Base-by-base conservation (phyloP, 1,284 basidiomycete genomes). In the Naganishia sp. region DNA sequence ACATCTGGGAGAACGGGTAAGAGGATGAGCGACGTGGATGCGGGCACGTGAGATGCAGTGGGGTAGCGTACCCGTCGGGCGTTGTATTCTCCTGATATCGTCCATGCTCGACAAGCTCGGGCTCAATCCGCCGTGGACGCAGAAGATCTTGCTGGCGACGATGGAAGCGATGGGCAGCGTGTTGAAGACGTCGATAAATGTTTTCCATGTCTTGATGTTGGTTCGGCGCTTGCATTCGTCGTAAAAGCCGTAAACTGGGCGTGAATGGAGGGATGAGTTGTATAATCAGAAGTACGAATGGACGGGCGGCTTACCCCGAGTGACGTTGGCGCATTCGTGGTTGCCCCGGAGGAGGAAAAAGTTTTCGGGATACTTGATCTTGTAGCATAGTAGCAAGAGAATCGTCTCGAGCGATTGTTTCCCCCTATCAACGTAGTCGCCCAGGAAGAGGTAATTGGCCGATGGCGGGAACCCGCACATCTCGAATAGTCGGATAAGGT, bases 171-270 rank as follows among this genome's bases (percentile, higher is more conserved):
- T 99, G 53, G 96, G 96, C 13, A 99, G 85, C 73, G 93, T 94
- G 82, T 99, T 99, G 86, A 99, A 99, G 50, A 98, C 95, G 81
- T 99, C 96, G 79, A 98, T 93, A 79, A 99, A 99, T 15, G 94
- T 94, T 83, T 98, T 99, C 96, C 96, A 99, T 46, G 93, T 94
- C 84, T 99, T 99, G 85, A 99, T 95, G 80, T 97, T 98, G 84
- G 93, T 95, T 72, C 96, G 87, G 75, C 96, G 88, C 83, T 99
- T 99, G 85, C 96, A 99, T 82, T 99, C 95, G 82, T 99, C 95
- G 81, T 99, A 99, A 82, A 99, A 99, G 47, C 95, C 95, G 77
- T 99, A 99, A 32, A 99, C 95, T 94, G 76, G 45, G 32, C 31
- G 66, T 62, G 50, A 54, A 66, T 55, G 67, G 60, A 60, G 39